These are phyloP conservation scores for Beta corolliflora DNA, from an alignment of 179 eudicot genomes.

Conservation along the genomic window DNA sequence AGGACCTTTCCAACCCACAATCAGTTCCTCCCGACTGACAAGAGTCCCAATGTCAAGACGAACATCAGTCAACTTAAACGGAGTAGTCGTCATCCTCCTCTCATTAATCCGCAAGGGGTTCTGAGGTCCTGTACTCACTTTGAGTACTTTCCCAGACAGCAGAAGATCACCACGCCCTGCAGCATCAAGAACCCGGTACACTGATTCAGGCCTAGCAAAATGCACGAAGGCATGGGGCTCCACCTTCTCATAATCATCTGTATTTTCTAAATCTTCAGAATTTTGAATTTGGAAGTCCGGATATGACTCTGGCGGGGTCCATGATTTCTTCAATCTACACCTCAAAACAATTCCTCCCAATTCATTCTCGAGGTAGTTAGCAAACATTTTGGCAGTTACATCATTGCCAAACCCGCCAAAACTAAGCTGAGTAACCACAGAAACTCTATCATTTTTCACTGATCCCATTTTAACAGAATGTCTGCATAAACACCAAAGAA, in stretches of 20 bases:
- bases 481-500: constrained; percentile 14
- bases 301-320: constrained; percentile 71
- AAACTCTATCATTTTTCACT: constrained; percentile 39
- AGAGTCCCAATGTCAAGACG: constrained; percentile 57
- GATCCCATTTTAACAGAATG: constrained; percentile 48
- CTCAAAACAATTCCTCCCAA: constrained; percentile 66
- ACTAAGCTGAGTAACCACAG: constrained; percentile 69
- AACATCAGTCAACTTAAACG: constrained; percentile 57
- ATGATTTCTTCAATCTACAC: constrained; percentile 86
- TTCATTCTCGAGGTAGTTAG: constrained; percentile 56
- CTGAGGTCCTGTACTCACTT: constrained; percentile 60
- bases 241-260: constrained; percentile 53
- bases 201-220: constrained; percentile 57
- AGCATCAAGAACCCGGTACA: constrained; percentile 46
- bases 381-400: constrained; percentile 63
- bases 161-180: constrained; percentile 48
- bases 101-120: constrained; percentile 65
- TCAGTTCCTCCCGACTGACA: constrained; percentile 51
- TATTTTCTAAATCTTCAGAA: constrained; percentile 31
- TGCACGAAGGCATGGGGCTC: constrained; percentile 89
- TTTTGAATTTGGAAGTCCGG: constrained; percentile 48
- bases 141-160: constrained; percentile 37
- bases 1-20: constrained; percentile 78
- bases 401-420: constrained; percentile 70
- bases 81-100: constrained; percentile 54